A percentile compares a stretch with the other conserved stretches of the same genome.
These are phyloP conservation scores for Podaxis sp. DNA, from an alignment of 768 basidiomycete genomes.

Conservation along the genomic window DNA sequence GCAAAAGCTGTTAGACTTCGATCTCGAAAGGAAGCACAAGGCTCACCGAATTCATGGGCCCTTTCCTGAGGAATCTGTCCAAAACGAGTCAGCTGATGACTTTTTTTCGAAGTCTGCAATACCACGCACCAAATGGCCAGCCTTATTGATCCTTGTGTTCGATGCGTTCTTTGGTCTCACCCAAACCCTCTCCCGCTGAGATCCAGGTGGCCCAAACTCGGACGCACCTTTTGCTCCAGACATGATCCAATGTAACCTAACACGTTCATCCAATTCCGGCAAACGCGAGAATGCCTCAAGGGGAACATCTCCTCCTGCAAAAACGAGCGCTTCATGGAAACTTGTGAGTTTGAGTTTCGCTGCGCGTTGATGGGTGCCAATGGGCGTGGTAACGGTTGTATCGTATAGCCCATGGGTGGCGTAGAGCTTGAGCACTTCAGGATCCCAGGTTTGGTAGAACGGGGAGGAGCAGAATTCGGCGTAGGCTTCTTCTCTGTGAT, in stretches of 20 bases:
- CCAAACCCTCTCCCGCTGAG: conserved; percentile 42
- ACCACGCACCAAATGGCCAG: conserved; percentile 43
- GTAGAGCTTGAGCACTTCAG: conserved; percentile 58
- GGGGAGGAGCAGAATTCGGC: conserved; percentile 45
- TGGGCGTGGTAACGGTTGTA: conserved; percentile 19
- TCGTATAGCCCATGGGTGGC: conserved; percentile 54
- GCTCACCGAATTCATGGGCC: conserved; percentile 28
- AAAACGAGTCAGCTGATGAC: not conserved
- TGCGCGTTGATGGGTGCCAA: conserved; percentile 30
- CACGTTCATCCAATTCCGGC: conserved; percentile 42
- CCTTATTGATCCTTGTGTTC: conserved; percentile 36
- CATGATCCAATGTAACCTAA: conserved; percentile 55
- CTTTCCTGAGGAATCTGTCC: conserved; percentile 41
- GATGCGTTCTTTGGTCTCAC: conserved; percentile 39
- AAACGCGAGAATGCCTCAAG: conserved; percentile 42
- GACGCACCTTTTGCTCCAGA: conserved; percentile 39
- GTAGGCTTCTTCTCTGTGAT: conserved; percentile 58
- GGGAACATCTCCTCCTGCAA: conserved; percentile 44
- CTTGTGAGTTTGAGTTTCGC: conserved; percentile 65
- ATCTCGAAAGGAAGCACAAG: not conserved
- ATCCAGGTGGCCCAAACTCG: conserved; percentile 38
- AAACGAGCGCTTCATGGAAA: conserved; percentile 63
- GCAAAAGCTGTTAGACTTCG: not conserved
- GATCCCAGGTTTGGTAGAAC: conserved; percentile 75
- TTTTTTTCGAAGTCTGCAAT: not conserved